These are phyloP conservation scores for Boletus rubropictus DNA, from an alignment of 768 basidiomycete species.

Conservation along the genomic window DNA sequence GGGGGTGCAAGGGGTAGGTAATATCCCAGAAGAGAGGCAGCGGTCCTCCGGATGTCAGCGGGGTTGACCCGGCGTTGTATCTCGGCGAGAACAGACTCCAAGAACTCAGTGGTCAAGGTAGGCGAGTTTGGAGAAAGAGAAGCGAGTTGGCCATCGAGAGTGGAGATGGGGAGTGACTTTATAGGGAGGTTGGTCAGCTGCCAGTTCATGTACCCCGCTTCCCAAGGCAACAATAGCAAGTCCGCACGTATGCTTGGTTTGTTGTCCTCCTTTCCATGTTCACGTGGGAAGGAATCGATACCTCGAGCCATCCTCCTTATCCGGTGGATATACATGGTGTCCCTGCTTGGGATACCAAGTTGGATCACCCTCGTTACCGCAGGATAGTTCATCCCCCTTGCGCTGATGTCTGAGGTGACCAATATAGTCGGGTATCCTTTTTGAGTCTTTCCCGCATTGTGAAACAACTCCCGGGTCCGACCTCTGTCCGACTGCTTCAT, in stretches of 20 bases:
- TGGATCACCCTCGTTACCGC: constrained; percentile 87
- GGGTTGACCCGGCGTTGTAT: constrained; percentile 38
- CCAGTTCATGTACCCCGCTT: constrained; percentile 59
- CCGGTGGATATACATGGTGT: constrained; percentile 80
- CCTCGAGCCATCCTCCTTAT: constrained; percentile 82
- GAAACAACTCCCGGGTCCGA: constrained; percentile 24
- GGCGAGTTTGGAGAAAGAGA: constrained; percentile 11
- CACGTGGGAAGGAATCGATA: constrained; percentile 39
- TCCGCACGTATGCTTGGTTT: constrained; percentile 50
- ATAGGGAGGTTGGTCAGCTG: constrained; percentile 66
- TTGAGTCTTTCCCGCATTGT: constrained; percentile 1
- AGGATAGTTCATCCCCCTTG: constrained; percentile 86
- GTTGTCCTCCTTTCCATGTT: neutral
- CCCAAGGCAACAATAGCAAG: constrained; percentile 75
- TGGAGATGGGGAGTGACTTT: constrained; percentile 42
- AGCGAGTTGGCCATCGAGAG: constrained; percentile 8
- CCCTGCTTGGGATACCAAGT: constrained; percentile 66
- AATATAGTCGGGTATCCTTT: constrained; percentile 51
- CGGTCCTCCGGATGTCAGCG: constrained; percentile 52
- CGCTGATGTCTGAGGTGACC: constrained; percentile 84
- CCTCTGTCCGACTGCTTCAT: constrained; percentile 28
- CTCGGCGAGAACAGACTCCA: constrained; percentile 21
- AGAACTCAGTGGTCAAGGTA: constrained; percentile 22
- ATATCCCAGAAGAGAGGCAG: constrained; percentile 67
- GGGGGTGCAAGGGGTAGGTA: constrained; percentile 50